Percentiles rank a stretch among this genome's conserved stretches.
Conservation (phyloP, 495 filamentous ascomycete species). For the Saxophila tyrrhenica region DNA sequence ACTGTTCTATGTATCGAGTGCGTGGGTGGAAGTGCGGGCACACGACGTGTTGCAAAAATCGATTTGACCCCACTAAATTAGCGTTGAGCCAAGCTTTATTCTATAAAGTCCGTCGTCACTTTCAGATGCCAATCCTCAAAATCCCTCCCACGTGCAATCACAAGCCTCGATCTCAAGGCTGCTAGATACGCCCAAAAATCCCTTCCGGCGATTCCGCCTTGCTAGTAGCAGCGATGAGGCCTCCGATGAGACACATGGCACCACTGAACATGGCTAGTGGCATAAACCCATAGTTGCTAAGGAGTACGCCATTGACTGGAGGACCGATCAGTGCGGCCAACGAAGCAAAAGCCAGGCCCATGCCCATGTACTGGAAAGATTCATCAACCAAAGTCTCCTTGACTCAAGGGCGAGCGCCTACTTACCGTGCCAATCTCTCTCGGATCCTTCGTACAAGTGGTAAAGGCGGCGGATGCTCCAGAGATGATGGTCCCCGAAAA, state of each 20-base stretch:
- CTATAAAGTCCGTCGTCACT: too few relatives aligned
- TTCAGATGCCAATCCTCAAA: too few relatives aligned
- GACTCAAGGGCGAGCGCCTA: background rate
- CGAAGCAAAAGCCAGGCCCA: background rate
- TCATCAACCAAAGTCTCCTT: background rate
- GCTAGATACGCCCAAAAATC: background rate
- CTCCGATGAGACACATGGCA: background rate
- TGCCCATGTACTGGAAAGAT: background rate
- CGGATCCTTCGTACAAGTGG: background rate
- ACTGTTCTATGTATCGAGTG: too few relatives aligned
- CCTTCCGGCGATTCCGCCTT: background rate
- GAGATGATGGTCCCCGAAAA: constrained; percentile 41
- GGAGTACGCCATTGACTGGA: background rate
- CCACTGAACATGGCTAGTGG: background rate
- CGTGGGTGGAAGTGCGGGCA: too few relatives aligned
- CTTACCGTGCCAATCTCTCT: background rate
- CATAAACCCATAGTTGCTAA: background rate
- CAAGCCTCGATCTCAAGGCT: too few relatives aligned
- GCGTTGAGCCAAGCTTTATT: too few relatives aligned
- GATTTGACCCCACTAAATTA: too few relatives aligned
- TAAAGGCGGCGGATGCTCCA: background rate
- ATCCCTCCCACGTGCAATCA: too few relatives aligned
- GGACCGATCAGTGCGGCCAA: background rate
- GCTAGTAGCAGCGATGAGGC: background rate
- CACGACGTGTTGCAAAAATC: too few relatives aligned